These are phyloP conservation scores for Tricholoma saponaceum DNA, from an alignment of 768 basidiomycete genomes.

Conservation along the genomic window DNA sequence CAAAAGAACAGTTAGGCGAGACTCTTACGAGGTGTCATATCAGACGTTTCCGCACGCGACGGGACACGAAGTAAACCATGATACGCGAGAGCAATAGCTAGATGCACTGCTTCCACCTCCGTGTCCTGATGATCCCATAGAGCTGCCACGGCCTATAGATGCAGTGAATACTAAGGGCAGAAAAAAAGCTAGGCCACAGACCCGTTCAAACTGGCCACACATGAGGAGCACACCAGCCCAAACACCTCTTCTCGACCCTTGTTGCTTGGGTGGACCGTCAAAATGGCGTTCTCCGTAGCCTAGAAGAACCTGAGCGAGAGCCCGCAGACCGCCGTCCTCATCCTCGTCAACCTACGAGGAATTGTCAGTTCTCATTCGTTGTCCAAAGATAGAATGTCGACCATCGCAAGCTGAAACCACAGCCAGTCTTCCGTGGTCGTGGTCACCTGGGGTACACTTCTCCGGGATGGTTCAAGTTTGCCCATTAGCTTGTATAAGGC, in stretches of 20 bases:
- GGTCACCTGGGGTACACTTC: conserved; percentile 81
- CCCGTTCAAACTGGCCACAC: conserved; percentile 93
- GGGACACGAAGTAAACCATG: conserved; percentile 90
- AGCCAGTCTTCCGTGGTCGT: conserved; percentile 96
- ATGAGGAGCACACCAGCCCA: conserved; percentile 86
- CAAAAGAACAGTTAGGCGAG: neutral
- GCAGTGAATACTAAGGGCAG: neutral
- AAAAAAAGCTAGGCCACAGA: conserved; percentile 27
- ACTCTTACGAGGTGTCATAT: conserved; percentile 74
- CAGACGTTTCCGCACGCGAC: conserved; percentile 74
- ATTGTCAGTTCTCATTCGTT: neutral
- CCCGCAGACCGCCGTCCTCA: conserved; percentile 71
- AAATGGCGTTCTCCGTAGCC: conserved; percentile 83
- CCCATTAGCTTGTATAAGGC: conserved; percentile 96
- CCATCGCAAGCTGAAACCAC: conserved; percentile 94
- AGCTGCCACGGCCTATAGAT: conserved; percentile 76
- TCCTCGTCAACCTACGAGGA: conserved; percentile 68
- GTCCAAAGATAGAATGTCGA: conserved; percentile 19
- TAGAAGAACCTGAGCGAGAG: conserved; percentile 69
- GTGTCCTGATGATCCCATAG: conserved; percentile 84
- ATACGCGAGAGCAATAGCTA: conserved; percentile 88
- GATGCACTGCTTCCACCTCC: conserved; percentile 91
- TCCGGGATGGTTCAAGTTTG: conserved; percentile 76
- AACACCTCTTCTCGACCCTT: conserved; percentile 55
- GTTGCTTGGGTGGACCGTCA: conserved; percentile 59